These are phyloP conservation scores for Patellaria atrata DNA, from an alignment of 495 filamentous ascomycete genomes.

Conservation along the genomic window DNA sequence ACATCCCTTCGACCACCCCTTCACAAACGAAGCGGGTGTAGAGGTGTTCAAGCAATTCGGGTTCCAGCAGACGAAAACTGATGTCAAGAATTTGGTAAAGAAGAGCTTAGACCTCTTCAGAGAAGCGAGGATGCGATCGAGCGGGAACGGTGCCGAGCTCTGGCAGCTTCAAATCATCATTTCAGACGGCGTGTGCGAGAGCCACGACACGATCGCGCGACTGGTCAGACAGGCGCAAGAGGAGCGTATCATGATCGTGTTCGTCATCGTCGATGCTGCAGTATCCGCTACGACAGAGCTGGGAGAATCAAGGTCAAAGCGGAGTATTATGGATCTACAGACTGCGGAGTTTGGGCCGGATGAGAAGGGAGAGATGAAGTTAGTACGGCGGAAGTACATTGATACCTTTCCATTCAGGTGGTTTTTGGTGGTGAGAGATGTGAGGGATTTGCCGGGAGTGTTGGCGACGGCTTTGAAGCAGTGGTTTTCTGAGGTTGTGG, in stretches of 20 bases:
- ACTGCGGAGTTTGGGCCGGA: slow-evolving; percentile 63
- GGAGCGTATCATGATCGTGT: slow-evolving; percentile 94
- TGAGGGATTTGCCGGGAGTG: slow-evolving; percentile 78
- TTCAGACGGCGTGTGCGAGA: slow-evolving; percentile 82
- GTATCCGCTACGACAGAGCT: slow-evolving; percentile 11
- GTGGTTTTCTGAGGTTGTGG: slow-evolving; percentile 88
- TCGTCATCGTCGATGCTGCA: slow-evolving; percentile 82
- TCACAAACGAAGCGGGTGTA: slow-evolving; percentile 69
- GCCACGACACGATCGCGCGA: slow-evolving; percentile 67
- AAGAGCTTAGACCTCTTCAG: slow-evolving; percentile 70
- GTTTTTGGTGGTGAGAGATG: slow-evolving; percentile 85
- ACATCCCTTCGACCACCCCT: slow-evolving; percentile 73
- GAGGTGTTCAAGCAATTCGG: slow-evolving; percentile 71
- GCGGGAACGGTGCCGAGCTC: slow-evolving; percentile 55
- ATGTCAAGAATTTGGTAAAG: slow-evolving; percentile 64
- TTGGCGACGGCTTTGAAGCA: slow-evolving; percentile 79
- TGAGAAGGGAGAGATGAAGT: slow-evolving; percentile 42
- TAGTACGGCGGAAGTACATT: slow-evolving; percentile 70
- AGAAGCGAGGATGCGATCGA: slow-evolving; percentile 48
- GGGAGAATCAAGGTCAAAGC: slow-evolving; percentile 14
- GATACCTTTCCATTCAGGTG: slow-evolving; percentile 94
- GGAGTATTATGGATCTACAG: slow-evolving; percentile 67
- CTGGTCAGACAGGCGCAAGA: slow-evolving; percentile 78
- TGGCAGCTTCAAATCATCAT: slow-evolving; percentile 94
- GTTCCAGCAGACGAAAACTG: slow-evolving; percentile 71